Percentiles rank a stretch among this genome's conserved stretches.
Conservation (phyloP, 495 filamentous ascomycete genomes). For the Penicillium simplicissimum region DNA sequence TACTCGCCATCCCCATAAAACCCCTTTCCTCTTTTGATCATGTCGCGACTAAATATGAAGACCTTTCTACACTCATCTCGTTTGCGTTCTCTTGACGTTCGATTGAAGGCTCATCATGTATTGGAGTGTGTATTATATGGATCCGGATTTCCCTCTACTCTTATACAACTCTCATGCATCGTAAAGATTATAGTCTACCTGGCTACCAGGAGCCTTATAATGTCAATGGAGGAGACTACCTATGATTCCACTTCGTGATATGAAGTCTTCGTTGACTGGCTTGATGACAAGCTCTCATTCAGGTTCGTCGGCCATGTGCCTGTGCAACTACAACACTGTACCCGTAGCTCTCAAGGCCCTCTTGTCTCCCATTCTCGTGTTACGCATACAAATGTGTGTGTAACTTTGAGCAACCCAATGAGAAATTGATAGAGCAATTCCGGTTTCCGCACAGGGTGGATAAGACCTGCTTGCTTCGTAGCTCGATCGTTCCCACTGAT, state of each 20-base stretch:
- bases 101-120: slow-evolving; percentile 1
- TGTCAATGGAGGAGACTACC: too few relatives aligned
- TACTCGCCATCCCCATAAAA: slow-evolving; percentile 17
- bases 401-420: background rate
- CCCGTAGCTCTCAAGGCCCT: background rate
- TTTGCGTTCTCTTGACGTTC: background rate
- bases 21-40: slow-evolving; percentile 16
- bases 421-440: background rate
- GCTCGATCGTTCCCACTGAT: too few relatives aligned
- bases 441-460: background rate
- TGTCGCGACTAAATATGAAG: slow-evolving; percentile 24
- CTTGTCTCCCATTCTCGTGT: background rate
- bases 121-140: slow-evolving; percentile 14
- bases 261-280: too few relatives aligned
- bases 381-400: background rate
- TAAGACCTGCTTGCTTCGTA: background rate
- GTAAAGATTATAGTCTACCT: background rate
- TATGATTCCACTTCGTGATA: too few relatives aligned
- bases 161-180: background rate
- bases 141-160: background rate
- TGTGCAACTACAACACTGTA: background rate
- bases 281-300: too few relatives aligned
- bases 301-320: too few relatives aligned
- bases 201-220: too few relatives aligned
- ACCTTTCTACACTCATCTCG: slow-evolving; percentile 8